Conservation (phyloP, 2,329 filamentous ascomycete genomes). For the Xylariaceae sp. region DNA sequence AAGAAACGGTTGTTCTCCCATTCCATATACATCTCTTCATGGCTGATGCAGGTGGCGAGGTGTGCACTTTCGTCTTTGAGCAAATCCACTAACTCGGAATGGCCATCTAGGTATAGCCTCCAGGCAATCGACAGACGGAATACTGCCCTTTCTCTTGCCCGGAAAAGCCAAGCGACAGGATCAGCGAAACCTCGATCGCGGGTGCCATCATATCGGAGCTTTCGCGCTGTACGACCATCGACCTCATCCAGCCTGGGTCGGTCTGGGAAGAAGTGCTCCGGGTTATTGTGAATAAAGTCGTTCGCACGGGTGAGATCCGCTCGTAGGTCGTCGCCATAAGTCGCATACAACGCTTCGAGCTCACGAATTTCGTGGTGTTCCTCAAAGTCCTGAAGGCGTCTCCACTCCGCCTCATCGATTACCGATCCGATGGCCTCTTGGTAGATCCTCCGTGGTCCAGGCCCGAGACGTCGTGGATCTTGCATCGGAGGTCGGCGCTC, state of each 20-base stretch:
- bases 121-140: conserved; percentile 6
- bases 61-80: conserved; percentile 7
- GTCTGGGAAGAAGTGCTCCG: neutral
- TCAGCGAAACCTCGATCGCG: conserved; percentile 3
- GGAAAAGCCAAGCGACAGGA: conserved; percentile 5
- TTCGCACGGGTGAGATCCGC: neutral
- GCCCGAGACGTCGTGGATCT: conserved; percentile 3
- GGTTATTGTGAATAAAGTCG: conserved; percentile 4
- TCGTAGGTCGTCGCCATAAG: neutral
- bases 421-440: neutral
- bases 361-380: neutral
- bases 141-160: conserved; percentile 4
- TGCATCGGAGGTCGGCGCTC: conserved; percentile 6
- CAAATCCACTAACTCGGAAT: neutral
- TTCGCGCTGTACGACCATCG: conserved; percentile 1
- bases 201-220: conserved; percentile 4
- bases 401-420: neutral
- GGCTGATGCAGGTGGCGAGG: conserved; percentile 8
- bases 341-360: neutral
- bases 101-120: neutral
- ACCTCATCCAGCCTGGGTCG: conserved; percentile 6
- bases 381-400: neutral
- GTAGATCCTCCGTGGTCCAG: neutral
- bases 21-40: conserved; percentile 19
- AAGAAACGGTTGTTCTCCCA: conserved; percentile 17